Base-by-base conservation (phyloP, 306 rosid species). In the Erythrophleum fordii region DNA sequence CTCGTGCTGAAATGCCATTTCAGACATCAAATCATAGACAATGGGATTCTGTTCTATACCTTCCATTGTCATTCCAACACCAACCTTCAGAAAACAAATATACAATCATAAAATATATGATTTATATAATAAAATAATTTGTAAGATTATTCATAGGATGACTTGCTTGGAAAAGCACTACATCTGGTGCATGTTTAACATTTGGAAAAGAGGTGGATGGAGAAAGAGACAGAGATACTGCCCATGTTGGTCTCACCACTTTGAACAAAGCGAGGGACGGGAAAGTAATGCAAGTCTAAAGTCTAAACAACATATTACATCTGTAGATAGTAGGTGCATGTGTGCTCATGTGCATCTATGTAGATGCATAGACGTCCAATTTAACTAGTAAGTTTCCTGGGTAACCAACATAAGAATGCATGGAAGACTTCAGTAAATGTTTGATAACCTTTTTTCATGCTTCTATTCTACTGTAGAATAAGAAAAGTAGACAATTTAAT, bases 41-140 rank as follows among this genome's bases (percentile, higher is more conserved):
- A 89, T 79, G 53, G 97, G 98, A 79, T 92, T 94, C 85, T 94
- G 98, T 84, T 90, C 98, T 68, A 90, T 92, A 45, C 96, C 98
- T 90, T 94, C 97, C 98, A 94, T 92, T 65, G 97, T 87, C 98
- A 94, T 91, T 83, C 97, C 98, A 53, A 94, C 89, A 41, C 98
- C 98, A 79, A 94, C 91, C 98, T 94, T 85, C 80, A 86, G 64
- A 83, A 60, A 84, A 42, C 83, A 85, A 60, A 83, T 29, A 35
- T 67, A 72, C 49, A 35, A 82, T 44, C 17, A 69, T 35, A 44
- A 73, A 58, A 59, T 31, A 48, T 20, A 73, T 69, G 25, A 74
- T 66, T 73, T 73, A 64, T 72, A 66, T 26, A 11, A 66, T 35
- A 37, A 79, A 44, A 35, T 55, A 48, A 48, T 25, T 17, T 26